Evolutionary conservation across 2,329 filamentous ascomycete genomes (phyloP).

Genomic region (Alternaria sp.): DNA sequence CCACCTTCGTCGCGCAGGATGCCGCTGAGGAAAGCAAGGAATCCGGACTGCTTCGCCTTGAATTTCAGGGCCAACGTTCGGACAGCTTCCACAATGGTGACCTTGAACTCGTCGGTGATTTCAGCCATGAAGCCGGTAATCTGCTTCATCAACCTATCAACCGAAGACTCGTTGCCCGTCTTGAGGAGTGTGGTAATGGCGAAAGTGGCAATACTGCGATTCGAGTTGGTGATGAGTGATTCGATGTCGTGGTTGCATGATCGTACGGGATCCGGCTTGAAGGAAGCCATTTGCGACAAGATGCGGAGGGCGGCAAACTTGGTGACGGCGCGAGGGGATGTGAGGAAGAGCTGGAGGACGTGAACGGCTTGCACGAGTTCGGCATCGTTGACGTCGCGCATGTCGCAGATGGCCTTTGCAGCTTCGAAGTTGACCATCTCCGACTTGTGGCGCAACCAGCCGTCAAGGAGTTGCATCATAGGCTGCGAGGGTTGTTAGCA

Average conservation of each 20-base stretch:
- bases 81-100: conserved; percentile 99
- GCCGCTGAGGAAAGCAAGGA: conserved; percentile 97
- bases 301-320: conserved; percentile 98
- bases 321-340: conserved; percentile 91
- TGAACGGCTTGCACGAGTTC: conserved; percentile 94
- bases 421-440: conserved; percentile 95
- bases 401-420: conserved; percentile 95
- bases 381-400: conserved; percentile 89
- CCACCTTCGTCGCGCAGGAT: conserved; percentile 96
- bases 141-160: conserved; percentile 98
- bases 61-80: conserved; percentile 97
- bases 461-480: conserved; percentile 96
- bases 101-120: conserved; percentile 99
- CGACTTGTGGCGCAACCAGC: conserved; percentile 97
- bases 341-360: conserved; percentile 94
- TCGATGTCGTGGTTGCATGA: conserved; percentile 98
- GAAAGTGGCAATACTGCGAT: conserved; percentile 96
- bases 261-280: conserved; percentile 92
- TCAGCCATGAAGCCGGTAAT: conserved; percentile 98
- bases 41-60: conserved; percentile 95
- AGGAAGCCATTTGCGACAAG: conserved; percentile 93
- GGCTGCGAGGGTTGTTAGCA: conserved; percentile 58
- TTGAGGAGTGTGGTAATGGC: conserved; percentile 98
- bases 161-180: conserved; percentile 96
- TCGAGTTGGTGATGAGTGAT: conserved; percentile 93